These are phyloP conservation scores for Aegilops longissima DNA, from an alignment of 176 grass and related monocot species.

Conservation along the genomic window DNA sequence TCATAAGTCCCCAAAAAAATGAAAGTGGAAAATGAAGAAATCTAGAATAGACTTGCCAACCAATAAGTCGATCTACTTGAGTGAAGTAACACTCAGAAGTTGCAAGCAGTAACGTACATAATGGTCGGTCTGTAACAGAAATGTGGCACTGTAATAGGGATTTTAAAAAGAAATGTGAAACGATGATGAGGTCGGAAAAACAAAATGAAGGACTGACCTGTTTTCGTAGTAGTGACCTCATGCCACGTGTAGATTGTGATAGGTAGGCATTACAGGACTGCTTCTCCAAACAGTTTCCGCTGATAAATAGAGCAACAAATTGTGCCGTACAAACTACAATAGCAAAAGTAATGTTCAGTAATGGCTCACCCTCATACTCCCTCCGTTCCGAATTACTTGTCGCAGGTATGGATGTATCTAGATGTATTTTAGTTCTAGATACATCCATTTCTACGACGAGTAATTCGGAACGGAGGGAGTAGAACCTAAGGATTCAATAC, in stretches of 20 bases:
- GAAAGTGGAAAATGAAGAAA: background rate
- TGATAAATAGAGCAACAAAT: slow-evolving; percentile 85
- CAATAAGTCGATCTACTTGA: background rate
- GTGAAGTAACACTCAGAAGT: slow-evolving; percentile 6
- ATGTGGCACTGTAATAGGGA: background rate
- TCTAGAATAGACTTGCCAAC: background rate
- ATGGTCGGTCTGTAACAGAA: background rate
- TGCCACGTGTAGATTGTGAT: slow-evolving; percentile 79
- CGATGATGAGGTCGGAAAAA: background rate
- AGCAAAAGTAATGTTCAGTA: slow-evolving; percentile 17
- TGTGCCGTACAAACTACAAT: slow-evolving; percentile 74
- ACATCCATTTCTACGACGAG: no score
- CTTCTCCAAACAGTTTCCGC: slow-evolving; percentile 50
- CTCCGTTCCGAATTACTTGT: no score
- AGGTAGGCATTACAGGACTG: slow-evolving; percentile 75
- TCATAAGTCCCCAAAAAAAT: background rate
- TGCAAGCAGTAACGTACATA: background rate
- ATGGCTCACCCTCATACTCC: no score
- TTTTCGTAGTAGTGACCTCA: slow-evolving; percentile 80
- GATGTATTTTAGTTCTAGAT: no score
- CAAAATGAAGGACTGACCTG: slow-evolving; percentile 55
- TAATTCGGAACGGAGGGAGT: no score
- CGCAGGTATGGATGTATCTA: no score
- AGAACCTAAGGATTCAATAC: background rate
- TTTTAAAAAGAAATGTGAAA: background rate